A percentile compares a stretch with the other conserved stretches of the same genome.
phyloP scores from a whole-genome alignment of 2,329 filamentous ascomycete genomes.

The Aspergillus clavatus region DNA sequence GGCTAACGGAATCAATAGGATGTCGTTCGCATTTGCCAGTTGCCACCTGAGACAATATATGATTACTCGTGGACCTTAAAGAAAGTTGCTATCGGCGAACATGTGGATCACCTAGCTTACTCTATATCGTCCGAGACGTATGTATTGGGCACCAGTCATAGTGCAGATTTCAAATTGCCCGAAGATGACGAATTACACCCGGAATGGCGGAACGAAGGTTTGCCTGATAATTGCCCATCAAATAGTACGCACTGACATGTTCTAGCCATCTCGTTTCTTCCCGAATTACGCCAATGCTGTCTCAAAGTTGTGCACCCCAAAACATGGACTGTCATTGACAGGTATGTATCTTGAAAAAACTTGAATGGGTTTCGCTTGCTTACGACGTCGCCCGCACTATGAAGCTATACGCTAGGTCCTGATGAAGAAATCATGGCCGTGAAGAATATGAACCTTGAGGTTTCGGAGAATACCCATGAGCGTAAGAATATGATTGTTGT shows the following conservation, averaged over 20 bases:
- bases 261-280: conserved; percentile 53
- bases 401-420: conserved; percentile 61
- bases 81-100: conserved; percentile 65
- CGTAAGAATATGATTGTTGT: conserved; percentile 76
- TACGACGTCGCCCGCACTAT: conserved; percentile 2
- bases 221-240: conserved; percentile 15
- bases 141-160: conserved; percentile 64
- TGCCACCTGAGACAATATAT: conserved; percentile 64
- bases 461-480: conserved; percentile 87
- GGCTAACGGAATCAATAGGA: conserved; percentile 43
- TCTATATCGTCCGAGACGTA: conserved; percentile 72
- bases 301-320: conserved; percentile 74
- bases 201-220: conserved; percentile 71
- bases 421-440: conserved; percentile 77
- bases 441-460: conserved; percentile 76
- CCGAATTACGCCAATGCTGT: conserved; percentile 64
- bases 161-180: conserved; percentile 72
- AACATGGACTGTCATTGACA: conserved; percentile 75
- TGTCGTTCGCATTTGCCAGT: conserved; percentile 66
- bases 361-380: conserved; percentile 2
- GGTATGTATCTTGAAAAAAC: conserved; percentile 28
- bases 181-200: conserved; percentile 79
- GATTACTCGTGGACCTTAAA: conserved; percentile 72
- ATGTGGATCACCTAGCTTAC: conserved; percentile 69
- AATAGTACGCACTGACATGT: conserved; percentile 10